These are phyloP conservation scores for Medicago ruthenica DNA, from an alignment of 306 rosid species.

Conservation along the genomic window DNA sequence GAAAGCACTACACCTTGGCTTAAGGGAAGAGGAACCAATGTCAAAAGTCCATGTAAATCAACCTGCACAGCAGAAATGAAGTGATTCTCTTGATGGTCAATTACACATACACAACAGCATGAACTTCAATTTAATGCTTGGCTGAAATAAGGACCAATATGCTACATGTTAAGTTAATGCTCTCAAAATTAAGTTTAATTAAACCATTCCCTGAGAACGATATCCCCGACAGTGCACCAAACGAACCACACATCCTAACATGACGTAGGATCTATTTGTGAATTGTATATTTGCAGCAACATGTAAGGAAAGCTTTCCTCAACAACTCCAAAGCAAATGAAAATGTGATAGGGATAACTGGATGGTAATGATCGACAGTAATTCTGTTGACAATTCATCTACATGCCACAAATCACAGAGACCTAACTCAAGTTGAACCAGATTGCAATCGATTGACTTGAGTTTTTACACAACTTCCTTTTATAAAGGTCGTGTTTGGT, in stretches of 20 bases:
- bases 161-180: conserved; percentile 6
- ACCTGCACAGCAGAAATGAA: conserved; percentile 59
- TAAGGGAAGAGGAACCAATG: conserved; percentile 79
- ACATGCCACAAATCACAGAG: neutral
- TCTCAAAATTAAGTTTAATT: neutral
- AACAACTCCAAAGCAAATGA: neutral
- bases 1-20: conserved; percentile 97
- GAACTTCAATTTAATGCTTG: neutral
- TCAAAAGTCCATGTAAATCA: conserved; percentile 70
- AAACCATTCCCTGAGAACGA: neutral
- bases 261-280: neutral
- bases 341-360: conserved; percentile 3
- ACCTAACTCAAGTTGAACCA: neutral
- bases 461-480: no score
- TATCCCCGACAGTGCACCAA: neutral
- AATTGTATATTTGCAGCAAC: no score
- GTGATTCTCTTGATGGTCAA: conserved; percentile 21
- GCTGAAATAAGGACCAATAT: neutral
- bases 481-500: neutral
- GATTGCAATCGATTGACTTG: no score
- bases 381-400: neutral
- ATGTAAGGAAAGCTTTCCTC: neutral
- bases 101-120: neutral
- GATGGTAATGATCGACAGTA: neutral
- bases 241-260: neutral